These are phyloP conservation scores for Geotrichum candidum DNA, from an alignment of 1,139 yeast genomes.

Conservation along the genomic window DNA sequence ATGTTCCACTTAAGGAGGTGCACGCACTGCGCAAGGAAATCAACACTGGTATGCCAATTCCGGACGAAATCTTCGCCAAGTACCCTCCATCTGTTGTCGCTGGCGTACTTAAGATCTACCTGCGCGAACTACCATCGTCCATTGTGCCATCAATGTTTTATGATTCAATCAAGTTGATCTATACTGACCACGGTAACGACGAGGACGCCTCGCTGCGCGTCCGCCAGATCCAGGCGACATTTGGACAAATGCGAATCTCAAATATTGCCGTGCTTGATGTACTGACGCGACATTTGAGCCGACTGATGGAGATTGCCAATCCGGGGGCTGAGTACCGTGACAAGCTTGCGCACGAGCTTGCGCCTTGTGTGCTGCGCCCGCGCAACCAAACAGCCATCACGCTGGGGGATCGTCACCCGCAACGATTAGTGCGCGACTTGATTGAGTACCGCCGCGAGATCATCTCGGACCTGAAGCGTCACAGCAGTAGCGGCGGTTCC, in stretches of 20 bases:
- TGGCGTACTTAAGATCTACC: constrained; percentile 63
- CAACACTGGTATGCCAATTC: constrained; percentile 42
- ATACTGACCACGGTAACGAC: constrained; percentile 41
- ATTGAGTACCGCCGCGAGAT: constrained; percentile 42
- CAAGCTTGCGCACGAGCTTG: constrained; percentile 58
- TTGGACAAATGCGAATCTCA: constrained; percentile 61
- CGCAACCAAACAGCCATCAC: constrained; percentile 42
- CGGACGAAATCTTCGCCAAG: constrained; percentile 28
- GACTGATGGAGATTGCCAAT: constrained; percentile 56
- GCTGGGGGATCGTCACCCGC: constrained; percentile 55
- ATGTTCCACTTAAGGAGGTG: constrained; percentile 56
- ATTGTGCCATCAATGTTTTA: constrained; percentile 60
- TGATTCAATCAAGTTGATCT: constrained; percentile 62
- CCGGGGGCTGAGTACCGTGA: constrained; percentile 43
- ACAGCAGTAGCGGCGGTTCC: neutral
- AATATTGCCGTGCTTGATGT: constrained; percentile 79
- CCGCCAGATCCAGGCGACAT: constrained; percentile 57
- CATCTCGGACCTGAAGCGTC: neutral
- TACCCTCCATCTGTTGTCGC: constrained; percentile 57
- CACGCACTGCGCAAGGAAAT: constrained; percentile 57
- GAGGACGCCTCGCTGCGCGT: constrained; percentile 26
- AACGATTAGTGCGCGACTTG: constrained; percentile 55
- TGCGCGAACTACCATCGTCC: constrained; percentile 79
- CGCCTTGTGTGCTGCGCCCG: constrained; percentile 58
- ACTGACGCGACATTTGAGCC: constrained; percentile 62